phyloP scores from a whole-genome alignment of 2,329 filamentous ascomycete genomes.

The Atkinsonella texensis region DNA sequence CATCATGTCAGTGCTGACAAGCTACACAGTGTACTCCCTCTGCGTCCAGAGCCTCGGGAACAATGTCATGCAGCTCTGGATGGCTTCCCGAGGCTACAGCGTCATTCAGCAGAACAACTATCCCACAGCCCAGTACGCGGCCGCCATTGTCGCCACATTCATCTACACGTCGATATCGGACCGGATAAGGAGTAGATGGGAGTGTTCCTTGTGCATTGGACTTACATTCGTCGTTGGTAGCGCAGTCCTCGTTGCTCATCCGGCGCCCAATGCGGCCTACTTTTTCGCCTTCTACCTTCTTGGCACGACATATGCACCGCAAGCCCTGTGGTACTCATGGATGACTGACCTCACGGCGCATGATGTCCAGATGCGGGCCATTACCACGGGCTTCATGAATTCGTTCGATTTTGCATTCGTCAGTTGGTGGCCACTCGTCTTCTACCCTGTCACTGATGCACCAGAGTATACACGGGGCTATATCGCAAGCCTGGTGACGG shows the following conservation, averaged over 20 bases:
- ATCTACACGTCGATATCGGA: constrained; percentile 29
- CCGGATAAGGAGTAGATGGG: constrained; percentile 29
- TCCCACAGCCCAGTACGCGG: constrained; percentile 28
- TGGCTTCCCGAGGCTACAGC: constrained; percentile 30
- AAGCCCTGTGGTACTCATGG: constrained; percentile 35
- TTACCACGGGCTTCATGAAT: constrained; percentile 32
- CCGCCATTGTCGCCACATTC: constrained; percentile 29
- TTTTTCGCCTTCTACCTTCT: constrained; percentile 33
- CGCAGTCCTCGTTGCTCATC: constrained; percentile 23
- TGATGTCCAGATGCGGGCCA: constrained; percentile 28
- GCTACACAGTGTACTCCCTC: constrained; percentile 25
- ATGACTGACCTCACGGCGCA: constrained; percentile 30
- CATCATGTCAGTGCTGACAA: neutral
- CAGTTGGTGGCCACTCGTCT: constrained; percentile 28
- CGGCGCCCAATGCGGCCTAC: constrained; percentile 20
- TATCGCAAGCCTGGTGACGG: constrained; percentile 26
- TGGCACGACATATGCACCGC: constrained; percentile 31
- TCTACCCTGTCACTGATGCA: constrained; percentile 28
- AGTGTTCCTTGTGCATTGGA: constrained; percentile 29
- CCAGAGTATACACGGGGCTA: constrained; percentile 26
- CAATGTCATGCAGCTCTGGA: constrained; percentile 33
- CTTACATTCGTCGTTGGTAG: constrained; percentile 29
- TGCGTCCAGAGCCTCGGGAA: constrained; percentile 29
- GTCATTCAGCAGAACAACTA: constrained; percentile 33
- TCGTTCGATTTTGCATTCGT: constrained; percentile 31